Evolutionary conservation across 129 eudicot species (phyloP), one percentile per base, ranked within the genome.

Genomic region (Helichrysum umbraculigerum): DNA sequence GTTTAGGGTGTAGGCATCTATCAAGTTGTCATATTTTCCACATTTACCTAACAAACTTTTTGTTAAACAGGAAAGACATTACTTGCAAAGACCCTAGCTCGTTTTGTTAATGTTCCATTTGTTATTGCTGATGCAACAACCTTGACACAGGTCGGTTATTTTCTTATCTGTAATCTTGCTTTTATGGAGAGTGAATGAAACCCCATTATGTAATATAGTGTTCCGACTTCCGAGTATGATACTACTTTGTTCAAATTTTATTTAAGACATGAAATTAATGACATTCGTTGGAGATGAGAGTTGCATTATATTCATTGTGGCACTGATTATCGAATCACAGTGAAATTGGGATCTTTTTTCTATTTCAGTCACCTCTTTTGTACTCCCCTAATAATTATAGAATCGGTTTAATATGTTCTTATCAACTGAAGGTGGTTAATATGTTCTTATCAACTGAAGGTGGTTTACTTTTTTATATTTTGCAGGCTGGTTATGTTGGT

Each of bases 401-500:
- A 19, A 21, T 32, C 16, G 69, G 21, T 11, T 32, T 64, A 64
- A 12, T 11, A 47, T 41, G 35, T 78, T 50, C 30, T 63, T 35
- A 66, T 56, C 41, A 35, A 60, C 71, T 70, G 51, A 66, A 72
- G 33, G 70, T 52, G 60, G 60, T 57, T 69, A 64, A 12, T 11
- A 47, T 41, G 35, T 78, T 50, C 30, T 63, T 35, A 66, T 56
- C 41, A 35, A 60, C 71, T 70, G 51, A 66, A 72, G 33, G 70
- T 52, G 60, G 60, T 57, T 69, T 32, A 21, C 39, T 66, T 21
- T 74, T 44, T 72, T 83, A 32, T 67, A 66, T 37, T 68, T 54
- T 94, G 79, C 88, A 94, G 99, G 99, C 99, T 83, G 99, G 99
- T 76, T 94, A 94, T 78, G 99, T 94, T 73, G 99, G 99, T 59